Evolutionary conservation across 1,284 basidiomycete species (phyloP).

Genomic region (Polyporus tsugae): DNA sequence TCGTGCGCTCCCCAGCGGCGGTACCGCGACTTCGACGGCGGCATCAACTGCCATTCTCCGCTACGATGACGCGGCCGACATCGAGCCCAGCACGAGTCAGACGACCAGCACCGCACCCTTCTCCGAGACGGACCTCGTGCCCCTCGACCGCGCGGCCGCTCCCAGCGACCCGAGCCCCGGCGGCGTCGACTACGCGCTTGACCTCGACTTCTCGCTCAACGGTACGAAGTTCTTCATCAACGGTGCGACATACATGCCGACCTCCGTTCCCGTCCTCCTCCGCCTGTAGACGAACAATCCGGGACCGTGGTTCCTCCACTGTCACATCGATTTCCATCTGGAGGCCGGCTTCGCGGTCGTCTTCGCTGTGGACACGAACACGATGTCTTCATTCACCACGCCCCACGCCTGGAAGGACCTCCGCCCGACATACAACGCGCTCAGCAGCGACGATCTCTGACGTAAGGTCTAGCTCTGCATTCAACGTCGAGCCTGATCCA

Average conservation of each 20-base stretch:
- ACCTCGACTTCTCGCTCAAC: conserved; percentile 33
- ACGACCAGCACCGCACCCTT: conserved; percentile 34
- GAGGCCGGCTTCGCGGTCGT: conserved; percentile 38
- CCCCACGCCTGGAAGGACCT: conserved; percentile 19
- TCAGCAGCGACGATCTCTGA: not conserved
- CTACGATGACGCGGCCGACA: conserved; percentile 47
- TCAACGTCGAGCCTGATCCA: too few relatives aligned
- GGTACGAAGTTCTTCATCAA: conserved; percentile 37
- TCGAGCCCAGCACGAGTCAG: conserved; percentile 49
- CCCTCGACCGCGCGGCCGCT: conserved; percentile 27
- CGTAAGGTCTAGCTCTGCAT: too few relatives aligned
- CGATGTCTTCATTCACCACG: conserved; percentile 17
- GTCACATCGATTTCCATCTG: conserved; percentile 38
- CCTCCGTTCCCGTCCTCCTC: conserved; percentile 45
- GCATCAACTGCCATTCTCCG: conserved; percentile 46
- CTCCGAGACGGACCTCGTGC: conserved; percentile 39
- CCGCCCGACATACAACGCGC: conserved; percentile 18
- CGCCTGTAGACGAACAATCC: conserved; percentile 32
- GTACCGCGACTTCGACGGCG: conserved; percentile 43
- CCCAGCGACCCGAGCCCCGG: conserved; percentile 37
- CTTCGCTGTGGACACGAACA: conserved; percentile 33
- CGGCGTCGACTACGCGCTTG: conserved; percentile 41
- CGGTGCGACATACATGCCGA: conserved; percentile 33
- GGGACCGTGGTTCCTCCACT: conserved; percentile 38
- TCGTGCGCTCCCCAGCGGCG: conserved; percentile 41